Conservation (phyloP, 257 asterid species). For the Asclepias syriaca region DNA sequence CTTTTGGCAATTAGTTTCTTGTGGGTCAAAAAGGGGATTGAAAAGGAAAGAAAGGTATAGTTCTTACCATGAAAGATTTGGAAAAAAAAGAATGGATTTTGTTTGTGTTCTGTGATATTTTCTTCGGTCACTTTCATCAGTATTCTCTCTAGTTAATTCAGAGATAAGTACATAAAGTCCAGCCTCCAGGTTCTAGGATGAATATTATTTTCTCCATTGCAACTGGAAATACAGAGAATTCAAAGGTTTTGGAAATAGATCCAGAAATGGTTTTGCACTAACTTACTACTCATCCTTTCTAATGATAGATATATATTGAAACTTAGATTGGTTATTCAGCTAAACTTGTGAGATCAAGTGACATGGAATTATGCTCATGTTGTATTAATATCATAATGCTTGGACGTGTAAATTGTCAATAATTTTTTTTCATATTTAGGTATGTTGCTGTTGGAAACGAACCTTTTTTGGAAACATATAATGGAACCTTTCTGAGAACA, state of each 20-base stretch:
- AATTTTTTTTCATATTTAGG: constrained; percentile 16
- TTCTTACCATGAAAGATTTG: background rate
- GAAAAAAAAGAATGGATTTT: background rate
- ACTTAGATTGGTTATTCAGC: background rate
- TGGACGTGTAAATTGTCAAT: background rate
- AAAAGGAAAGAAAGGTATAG: background rate
- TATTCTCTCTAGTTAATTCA: background rate
- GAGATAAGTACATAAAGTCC: background rate
- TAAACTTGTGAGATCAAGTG: background rate
- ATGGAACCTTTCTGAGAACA: constrained; percentile 44
- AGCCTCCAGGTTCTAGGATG: background rate
- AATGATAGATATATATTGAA: background rate
- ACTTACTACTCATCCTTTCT: too few species aligned
- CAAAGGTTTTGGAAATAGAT: background rate
- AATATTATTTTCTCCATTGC: background rate
- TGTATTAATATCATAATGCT: background rate
- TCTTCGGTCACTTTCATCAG: background rate
- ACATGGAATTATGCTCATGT: background rate
- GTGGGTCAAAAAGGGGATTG: too few species aligned
- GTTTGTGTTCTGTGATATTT: background rate
- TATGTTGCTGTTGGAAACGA: constrained; percentile 79
- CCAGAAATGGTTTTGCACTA: background rate
- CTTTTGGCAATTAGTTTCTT: background rate
- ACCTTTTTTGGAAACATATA: constrained; percentile 60
- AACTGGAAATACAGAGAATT: background rate